These are phyloP conservation scores for Dispira simplex DNA, from an alignment of 192 early-diverging fungal genomes.

Conservation along the genomic window DNA sequence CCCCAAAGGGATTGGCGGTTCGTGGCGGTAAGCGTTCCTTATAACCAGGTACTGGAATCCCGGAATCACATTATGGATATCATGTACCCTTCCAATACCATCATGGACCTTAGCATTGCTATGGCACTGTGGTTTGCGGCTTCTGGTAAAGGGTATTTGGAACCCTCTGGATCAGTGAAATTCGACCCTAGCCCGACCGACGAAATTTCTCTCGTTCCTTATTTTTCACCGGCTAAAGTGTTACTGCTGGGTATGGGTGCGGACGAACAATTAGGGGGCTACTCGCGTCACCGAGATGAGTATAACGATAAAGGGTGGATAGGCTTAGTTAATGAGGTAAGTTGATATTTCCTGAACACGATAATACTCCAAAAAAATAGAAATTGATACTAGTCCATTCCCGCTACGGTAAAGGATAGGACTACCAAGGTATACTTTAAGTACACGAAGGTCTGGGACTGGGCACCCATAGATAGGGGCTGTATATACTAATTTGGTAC, in stretches of 20 bases:
- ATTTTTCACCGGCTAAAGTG: conserved; percentile 55
- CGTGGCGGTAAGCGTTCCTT: conserved; percentile 77
- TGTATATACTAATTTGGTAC: too few relatives aligned
- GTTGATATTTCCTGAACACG: neutral
- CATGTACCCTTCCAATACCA: conserved; percentile 69
- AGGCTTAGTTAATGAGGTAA: conserved; percentile 45
- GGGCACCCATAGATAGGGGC: too few relatives aligned
- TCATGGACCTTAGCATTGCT: conserved; percentile 96
- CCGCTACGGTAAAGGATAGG: too few relatives aligned
- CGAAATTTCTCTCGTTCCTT: conserved; percentile 15
- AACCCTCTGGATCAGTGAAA: neutral
- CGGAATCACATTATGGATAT: conserved; percentile 44
- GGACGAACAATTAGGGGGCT: conserved; percentile 89
- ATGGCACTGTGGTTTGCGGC: conserved; percentile 95
- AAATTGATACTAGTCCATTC: too few relatives aligned
- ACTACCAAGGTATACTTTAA: too few relatives aligned
- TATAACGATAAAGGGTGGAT: conserved; percentile 47
- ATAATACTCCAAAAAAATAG: too few relatives aligned
- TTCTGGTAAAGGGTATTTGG: conserved; percentile 44
- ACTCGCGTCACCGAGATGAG: conserved; percentile 67
- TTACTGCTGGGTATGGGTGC: conserved; percentile 81
- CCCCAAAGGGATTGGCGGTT: conserved; percentile 75
- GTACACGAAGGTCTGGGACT: too few relatives aligned
- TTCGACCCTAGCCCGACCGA: neutral
- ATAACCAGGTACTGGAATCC: conserved; percentile 38